phyloP scores from a whole-genome alignment of 192 early-diverging fungal species.

The Obelidium mucronatum region DNA sequence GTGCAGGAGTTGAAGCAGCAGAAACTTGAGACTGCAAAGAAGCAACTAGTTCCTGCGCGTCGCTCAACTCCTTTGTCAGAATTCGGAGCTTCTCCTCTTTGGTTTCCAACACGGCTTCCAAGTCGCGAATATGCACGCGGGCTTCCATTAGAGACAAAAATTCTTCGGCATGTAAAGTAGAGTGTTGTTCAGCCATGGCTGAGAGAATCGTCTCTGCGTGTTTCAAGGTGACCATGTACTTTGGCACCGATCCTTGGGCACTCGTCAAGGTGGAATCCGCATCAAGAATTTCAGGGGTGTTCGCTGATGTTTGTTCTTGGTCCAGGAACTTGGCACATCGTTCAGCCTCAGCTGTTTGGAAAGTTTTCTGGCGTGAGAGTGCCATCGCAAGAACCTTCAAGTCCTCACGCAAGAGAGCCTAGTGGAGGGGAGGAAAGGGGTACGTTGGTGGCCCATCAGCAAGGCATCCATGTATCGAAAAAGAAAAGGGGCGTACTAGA shows the following conservation, averaged over 20 bases:
- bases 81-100: slow-evolving; percentile 7
- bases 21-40: neutral
- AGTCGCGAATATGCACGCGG: slow-evolving; percentile 4
- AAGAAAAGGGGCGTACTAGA: neutral
- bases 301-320: neutral
- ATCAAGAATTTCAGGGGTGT: too few species aligned
- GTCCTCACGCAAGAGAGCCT: slow-evolving; percentile 4
- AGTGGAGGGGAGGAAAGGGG: too few species aligned
- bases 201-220: slow-evolving; percentile 10
- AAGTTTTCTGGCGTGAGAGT: neutral
- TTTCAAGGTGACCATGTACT: slow-evolving; percentile 2
- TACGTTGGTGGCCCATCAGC: too few species aligned
- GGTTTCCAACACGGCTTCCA: neutral
- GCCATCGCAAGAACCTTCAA: slow-evolving; percentile 14
- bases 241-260: neutral
- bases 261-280: too few species aligned
- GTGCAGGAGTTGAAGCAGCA: too few species aligned
- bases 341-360: slow-evolving; percentile 1
- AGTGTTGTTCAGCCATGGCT: neutral
- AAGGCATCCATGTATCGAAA: too few species aligned
- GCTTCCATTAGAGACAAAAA: slow-evolving; percentile 20
- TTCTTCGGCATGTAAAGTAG: neutral
- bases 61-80: neutral
- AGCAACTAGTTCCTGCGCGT: neutral
- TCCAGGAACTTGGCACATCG: neutral